phyloP scores from a whole-genome alignment of 192 early-diverging fungal species.

The Polychytrium aggregatum region DNA sequence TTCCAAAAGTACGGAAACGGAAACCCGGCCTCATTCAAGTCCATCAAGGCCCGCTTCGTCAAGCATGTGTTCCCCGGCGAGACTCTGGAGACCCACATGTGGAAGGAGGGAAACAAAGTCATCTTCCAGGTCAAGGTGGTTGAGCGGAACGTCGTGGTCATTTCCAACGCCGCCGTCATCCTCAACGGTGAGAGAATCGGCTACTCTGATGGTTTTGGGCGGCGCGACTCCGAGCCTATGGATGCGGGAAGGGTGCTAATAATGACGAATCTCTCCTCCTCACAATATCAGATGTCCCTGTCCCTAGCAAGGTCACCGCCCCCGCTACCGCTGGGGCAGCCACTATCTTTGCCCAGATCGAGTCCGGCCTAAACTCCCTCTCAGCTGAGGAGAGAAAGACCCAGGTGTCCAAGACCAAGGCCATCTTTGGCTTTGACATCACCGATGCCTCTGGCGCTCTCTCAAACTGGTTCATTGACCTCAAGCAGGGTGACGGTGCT shows the following conservation, averaged over 20 bases:
- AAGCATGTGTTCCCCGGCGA: conserved; percentile 91
- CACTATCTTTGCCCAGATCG: conserved; percentile 60
- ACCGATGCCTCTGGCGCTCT: conserved; percentile 55
- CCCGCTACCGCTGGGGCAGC: conserved; percentile 66
- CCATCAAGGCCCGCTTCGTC: conserved; percentile 80
- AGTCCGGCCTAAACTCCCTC: conserved; percentile 38
- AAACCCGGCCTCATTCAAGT: conserved; percentile 59
- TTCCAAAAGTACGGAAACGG: conserved; percentile 62
- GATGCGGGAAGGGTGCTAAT: too few relatives aligned
- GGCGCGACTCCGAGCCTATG: too few relatives aligned
- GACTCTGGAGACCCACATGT: conserved; percentile 95
- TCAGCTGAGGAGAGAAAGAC: conserved; percentile 53
- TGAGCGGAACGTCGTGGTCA: conserved; percentile 82
- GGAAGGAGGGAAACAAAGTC: conserved; percentile 80
- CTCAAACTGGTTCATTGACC: conserved; percentile 73
- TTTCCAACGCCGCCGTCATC: conserved; percentile 87
- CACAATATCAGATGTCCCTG: neutral
- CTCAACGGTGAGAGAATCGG: conserved; percentile 37
- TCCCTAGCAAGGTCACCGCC: conserved; percentile 7
- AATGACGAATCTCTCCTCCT: too few relatives aligned
- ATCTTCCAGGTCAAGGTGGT: conserved; percentile 91
- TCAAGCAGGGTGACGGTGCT: conserved; percentile 62
- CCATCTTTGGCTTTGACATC: conserved; percentile 80
- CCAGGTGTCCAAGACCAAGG: conserved; percentile 65
- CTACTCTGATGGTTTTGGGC: conserved; percentile 4